Evolutionary conservation across 2,329 filamentous ascomycete genomes (phyloP), one percentile per base, ranked within the genome.

Genomic region (Botrytis pseudocinerea): DNA sequence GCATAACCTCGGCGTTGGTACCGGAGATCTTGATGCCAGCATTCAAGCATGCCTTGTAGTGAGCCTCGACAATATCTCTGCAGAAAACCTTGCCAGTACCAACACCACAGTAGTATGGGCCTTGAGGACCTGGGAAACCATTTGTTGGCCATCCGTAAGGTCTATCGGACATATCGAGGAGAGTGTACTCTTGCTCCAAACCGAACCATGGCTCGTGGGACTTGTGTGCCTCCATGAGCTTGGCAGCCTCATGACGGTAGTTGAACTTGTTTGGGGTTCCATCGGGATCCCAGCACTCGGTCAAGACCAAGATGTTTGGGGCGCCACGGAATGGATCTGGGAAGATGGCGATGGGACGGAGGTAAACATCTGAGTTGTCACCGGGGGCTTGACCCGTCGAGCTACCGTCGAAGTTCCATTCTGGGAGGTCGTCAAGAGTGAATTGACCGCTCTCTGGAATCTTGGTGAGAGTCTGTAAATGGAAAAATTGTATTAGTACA

Each of bases 1-100:
- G 93, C 93, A 98, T 97, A 81, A 99, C 96, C 89, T 99, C 96
- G 78, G 96, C 96, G 85, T 99, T 99, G 86, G 96, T 98, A 81
- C 96, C 96, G 40, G 95, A 97, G 84, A 99, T 98, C 83, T 95
- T 91, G 85, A 99, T 88, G 74, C 92, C 92, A 75, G 95, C 90
- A 83, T 94, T 97, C 84, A 98, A 83, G 88, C 89, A 82, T 78
- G 92, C 91, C 85, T 93, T 93, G 91, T 94, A 95, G 87, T 97
- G 93, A 77, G 93, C 92, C 87, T 98, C 95, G 78, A 99, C 95
- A 76, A 99, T 95, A 82, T 99, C 95, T 87, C 95, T 92, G 91
- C 95, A 95, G 85, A 97, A 96, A 81, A 98, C 96, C 88, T 96
- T 97, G 86, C 95, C 94, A 78, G 94, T 93, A 79, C 96, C 96